Percentiles rank a stretch among this genome's conserved stretches.
Evolutionary conservation across 352 stramenopile species (phyloP).

Genomic region (Blastocystis sp.): DNA sequence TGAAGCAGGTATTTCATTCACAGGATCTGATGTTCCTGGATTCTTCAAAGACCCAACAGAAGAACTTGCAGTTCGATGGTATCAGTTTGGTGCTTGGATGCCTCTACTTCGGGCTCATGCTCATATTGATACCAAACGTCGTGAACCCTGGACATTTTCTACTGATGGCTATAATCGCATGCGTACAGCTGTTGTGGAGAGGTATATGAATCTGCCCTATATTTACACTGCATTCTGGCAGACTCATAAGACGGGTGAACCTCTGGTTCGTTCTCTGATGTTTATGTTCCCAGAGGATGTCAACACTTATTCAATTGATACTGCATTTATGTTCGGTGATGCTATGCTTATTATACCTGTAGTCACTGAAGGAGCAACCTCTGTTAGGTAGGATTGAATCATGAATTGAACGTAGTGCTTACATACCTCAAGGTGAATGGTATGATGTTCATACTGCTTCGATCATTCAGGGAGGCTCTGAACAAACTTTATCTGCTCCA

Average conservation of each 20-base stretch:
- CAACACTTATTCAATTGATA: constrained; percentile 77
- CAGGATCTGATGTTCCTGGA: constrained; percentile 92
- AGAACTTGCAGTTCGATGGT: constrained; percentile 64
- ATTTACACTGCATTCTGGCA: constrained; percentile 79
- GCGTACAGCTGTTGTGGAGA: constrained; percentile 79
- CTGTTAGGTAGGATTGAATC: constrained; percentile 70
- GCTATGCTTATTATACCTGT: constrained; percentile 92
- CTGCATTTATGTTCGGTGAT: constrained; percentile 86
- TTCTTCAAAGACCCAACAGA: constrained; percentile 92
- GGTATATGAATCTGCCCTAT: constrained; percentile 91
- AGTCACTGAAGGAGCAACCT: constrained; percentile 73
- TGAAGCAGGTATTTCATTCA: constrained; percentile 86
- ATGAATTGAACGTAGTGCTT: constrained; percentile 60
- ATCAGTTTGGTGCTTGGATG: constrained; percentile 84
- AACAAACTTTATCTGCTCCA: constrained; percentile 73
- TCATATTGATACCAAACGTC: constrained; percentile 92
- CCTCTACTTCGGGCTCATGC: constrained; percentile 97
- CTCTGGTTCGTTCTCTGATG: constrained; percentile 86
- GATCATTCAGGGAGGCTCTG: constrained; percentile 48
- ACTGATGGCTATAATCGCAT: constrained; percentile 82
- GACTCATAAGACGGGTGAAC: constrained; percentile 70
- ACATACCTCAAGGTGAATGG: constrained; percentile 72
- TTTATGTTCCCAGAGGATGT: constrained; percentile 84
- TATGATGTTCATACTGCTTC: not conserved
- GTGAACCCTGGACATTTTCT: constrained; percentile 94